Evolutionary conservation across 2,329 filamentous ascomycete genomes (phyloP), one percentile per base, ranked within the genome.

Genomic region (Botrytis galanthina): DNA sequence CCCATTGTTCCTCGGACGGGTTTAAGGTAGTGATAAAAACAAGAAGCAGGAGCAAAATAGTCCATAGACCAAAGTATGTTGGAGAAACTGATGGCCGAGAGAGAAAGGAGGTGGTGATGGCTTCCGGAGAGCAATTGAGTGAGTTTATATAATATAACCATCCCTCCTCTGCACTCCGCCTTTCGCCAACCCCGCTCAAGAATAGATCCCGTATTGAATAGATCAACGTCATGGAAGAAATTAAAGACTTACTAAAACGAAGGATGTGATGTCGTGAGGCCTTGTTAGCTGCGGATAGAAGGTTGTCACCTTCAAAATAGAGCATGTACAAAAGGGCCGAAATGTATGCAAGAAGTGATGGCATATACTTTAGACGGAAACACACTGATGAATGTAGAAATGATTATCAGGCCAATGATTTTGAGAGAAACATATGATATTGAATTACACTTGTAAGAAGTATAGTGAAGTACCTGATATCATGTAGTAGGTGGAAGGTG

Each of bases 1-100:
- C 62, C 51, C 75, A 78, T 78, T 42, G 72, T 77, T 32, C 73
- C 61, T 72, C 26, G 22, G 22, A 18, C 29, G 18, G n/a, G n/a
- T 20, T 54, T 26, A 18, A 18, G 16, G 46, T 37, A 59, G 48
- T 67, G 20, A 54, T 68, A 59, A 14, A 67, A 29, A 42, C 42
- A 9, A 51, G 20, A 22, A 71, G n/a, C 14, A 64, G 16, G 14
- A n/a, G 60, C 12, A 66, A 12, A 35, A 42, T 67, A 32, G 48
- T 42, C 60, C 68, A 71, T n/a, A 46, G 29, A 48, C 26, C 20
- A 20, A 48, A 46, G 44, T 63, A 71, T 26, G 35, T 5, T 54
- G 32, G 46, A 68, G 26, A 10, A 54, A 22, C 37, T n/a, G 46
- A 54, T 4, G 10, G 18, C n/a, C 16, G 26, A 68, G 35, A 10